phyloP scores from a whole-genome alignment of 2,329 filamentous ascomycete species.

The Colletotrichum higginsianum region DNA sequence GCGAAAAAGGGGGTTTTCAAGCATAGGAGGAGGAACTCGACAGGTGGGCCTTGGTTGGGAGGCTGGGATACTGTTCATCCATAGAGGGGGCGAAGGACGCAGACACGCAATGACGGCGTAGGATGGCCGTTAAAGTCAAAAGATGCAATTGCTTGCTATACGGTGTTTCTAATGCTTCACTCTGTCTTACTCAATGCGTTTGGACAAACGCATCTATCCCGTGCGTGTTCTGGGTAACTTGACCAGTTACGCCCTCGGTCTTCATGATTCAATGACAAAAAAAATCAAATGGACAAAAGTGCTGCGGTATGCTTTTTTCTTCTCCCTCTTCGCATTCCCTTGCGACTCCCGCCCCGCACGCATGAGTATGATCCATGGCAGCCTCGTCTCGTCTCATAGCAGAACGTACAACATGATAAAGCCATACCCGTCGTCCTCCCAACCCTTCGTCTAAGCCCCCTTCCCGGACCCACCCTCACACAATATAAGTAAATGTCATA shows the following conservation, averaged over 20 bases:
- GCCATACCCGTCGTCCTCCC: slow-evolving; percentile 2
- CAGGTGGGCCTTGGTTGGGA: no score
- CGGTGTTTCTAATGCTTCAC: slow-evolving; percentile 15
- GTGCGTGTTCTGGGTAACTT: not conserved
- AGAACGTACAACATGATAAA: slow-evolving; percentile 23
- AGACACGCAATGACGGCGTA: no score
- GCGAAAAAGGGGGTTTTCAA: no score
- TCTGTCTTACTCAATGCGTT: not conserved
- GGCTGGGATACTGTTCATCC: no score
- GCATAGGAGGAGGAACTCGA: no score
- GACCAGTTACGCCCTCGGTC: not conserved
- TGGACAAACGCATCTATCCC: not conserved
- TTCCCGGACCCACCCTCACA: not conserved
- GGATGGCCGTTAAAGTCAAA: not conserved
- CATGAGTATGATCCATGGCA: slow-evolving; percentile 17
- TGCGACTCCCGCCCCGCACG: not conserved
- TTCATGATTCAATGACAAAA: not conserved
- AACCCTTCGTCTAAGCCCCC: not conserved
- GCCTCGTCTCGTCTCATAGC: slow-evolving; percentile 24
- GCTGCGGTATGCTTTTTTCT: not conserved
- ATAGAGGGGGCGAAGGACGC: no score
- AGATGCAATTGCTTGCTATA: slow-evolving; percentile 40
- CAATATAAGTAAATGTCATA: not conserved
- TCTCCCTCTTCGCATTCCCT: not conserved
- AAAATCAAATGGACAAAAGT: not conserved